Evolutionary conservation across 176 grass and related monocot genomes (phyloP), one percentile per base, ranked within the genome.

Genomic region (Cocos nucifera): DNA sequence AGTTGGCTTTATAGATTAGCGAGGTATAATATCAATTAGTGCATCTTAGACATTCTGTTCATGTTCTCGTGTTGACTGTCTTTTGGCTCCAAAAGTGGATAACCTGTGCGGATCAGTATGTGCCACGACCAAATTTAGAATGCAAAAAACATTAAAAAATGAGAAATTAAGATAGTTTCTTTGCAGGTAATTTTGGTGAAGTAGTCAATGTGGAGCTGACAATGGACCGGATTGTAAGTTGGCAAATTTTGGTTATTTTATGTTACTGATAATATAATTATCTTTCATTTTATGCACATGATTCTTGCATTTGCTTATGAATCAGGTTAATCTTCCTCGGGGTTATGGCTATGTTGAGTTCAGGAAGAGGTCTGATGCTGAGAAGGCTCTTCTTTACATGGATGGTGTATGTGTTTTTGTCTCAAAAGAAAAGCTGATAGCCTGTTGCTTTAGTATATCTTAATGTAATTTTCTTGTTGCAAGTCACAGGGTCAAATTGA

Each of bases 371-470:
- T 53, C 58, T 86, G 94, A 98, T 77, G 94, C 94, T 72, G 94
- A 98, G 76, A 98, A 93, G 77, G 94, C 94, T 83, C 84, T 92
- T 79, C 82, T 98, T 78, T 83, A 93, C 72, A 98, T 98, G 94
- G 85, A 98, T 74, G 94, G 94, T 60, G 94, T 98, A 98, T 79
- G 80, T 18, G 9, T 79, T 56, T 79, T 56, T 73, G 19, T 29
- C 25, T 39, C 27, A 12, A 35, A 35, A 35, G 32, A 35, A 35
- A 9, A 35, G 32, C 8, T 7, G 6, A 35, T 10, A 35, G 32
- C 32, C 32, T 35, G 8, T 35, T 35, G 32, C 32, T 35, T 35
- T 35, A 35, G 32, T 10, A 35, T 35, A 35, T 35, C 32, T 28
- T 35, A 35, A 9, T 9, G 32, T 35, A 35, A 35, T 35, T 35